Evolutionary conservation across 2,329 filamentous ascomycete genomes (phyloP), one percentile per base, ranked within the genome.

Genomic region (Nectriaceae sp.): DNA sequence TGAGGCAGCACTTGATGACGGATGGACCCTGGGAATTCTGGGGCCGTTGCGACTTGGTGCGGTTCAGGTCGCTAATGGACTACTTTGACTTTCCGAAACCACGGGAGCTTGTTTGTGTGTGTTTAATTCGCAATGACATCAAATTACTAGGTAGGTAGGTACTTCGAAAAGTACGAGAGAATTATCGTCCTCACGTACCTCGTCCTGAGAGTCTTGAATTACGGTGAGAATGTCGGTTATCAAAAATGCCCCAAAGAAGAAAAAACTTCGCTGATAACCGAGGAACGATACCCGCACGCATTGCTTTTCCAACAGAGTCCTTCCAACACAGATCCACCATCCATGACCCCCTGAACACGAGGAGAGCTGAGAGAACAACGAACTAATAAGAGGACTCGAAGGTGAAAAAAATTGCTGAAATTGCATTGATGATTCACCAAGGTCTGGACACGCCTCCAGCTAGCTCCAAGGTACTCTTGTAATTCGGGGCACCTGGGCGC

Each of bases 401-500:
- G 4, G 20, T 33, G 19, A 46, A 39, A 59, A 57, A 53, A 44
- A 11, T 11, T 18, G 13, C 21, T 21, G 31, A 53, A 50, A 55
- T 55, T 47, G 46, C 31, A 41, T 51, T 48, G 50, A 44, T 42
- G 44, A 48, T 52, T 52, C 52, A 52, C 46, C 41, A 21, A 21
- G n/a, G 33, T 36, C 16, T 5, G 37, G 5, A 10, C 33, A 39
- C 39, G 45, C 46, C 46, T 51, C 26, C 21, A 26, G 26, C 16
- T 42, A 52, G 53, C 31, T 47, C 42, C 35, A 33, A 44, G 31
- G 37, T 39, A n/a, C 41, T 42, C 21, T 41, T 41, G 42, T 42
- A 49, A 45, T 46, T 49, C 35, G 60, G 58, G 60, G 52, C 51
- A 47, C 40, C 52, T 59, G 63, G 62, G 42, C 55, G 56, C 39